Evolutionary conservation across 805 yeast genomes (phyloP), one percentile per base, ranked within the genome.

Genomic region (Cyberlindnera meyerae): DNA sequence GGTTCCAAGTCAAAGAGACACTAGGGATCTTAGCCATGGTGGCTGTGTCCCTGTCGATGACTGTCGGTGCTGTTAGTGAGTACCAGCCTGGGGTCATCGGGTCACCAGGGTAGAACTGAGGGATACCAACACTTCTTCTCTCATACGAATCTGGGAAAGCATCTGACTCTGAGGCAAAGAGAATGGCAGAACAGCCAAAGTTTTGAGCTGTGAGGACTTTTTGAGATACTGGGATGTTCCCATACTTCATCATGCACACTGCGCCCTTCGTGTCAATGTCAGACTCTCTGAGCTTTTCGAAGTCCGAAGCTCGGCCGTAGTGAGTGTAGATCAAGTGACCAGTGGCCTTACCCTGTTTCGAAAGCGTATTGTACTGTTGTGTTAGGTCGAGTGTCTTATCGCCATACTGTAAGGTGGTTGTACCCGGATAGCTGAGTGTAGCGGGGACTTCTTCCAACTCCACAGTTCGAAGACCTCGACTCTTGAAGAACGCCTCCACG

Each of bases 51-150:
- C 77, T 62, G 11, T 58, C 61, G 13, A 65, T 52, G 37, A 67
- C 64, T 30, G 60, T 60, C 37, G 58, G 57, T 16, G 62, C 64
- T 27, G 62, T 27, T 17, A 24, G 62, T 16, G 73, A 62, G 0
- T 80, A 66, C 79, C 82, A 77, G 2, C 94, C 96, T 0, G 95
- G 95, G 3, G 83, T 71, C 24, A 84, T 55, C 4, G 87, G 73
- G 56, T 88, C 93, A 8, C 97, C 97, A 1, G 90, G 74, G 39
- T 75, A 72, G 36, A 60, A 61, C 38, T 79, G 75, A 1, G 80
- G 69, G 24, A 75, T 58, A 0, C 78, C 82, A 5, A 79, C 82
- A 29, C 81, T 68, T 29, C 54, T 52, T 36, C 54, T 52, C 44
- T 65, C 67, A 5, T 55, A 51, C 2, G 57, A 44, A 20, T 58